Evolutionary conservation across 495 filamentous ascomycete species (phyloP).

Genomic region (Lasiosphaeria miniovina): DNA sequence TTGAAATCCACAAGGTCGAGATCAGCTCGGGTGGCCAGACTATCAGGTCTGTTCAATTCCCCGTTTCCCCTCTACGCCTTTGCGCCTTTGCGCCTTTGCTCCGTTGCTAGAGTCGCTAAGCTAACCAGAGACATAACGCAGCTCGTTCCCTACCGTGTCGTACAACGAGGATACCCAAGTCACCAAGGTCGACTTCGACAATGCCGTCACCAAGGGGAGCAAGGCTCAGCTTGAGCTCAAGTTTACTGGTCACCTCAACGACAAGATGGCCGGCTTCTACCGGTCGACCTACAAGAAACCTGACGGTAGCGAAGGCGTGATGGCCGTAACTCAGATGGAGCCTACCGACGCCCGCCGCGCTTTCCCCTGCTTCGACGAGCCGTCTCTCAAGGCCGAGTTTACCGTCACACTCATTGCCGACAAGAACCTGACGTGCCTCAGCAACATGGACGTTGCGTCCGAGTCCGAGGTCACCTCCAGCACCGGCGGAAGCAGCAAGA

Average conservation of each 20-base stretch:
- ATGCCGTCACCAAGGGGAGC: slow-evolving; percentile 54
- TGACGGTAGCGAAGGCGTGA: slow-evolving; percentile 58
- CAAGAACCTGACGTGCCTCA: slow-evolving; percentile 69
- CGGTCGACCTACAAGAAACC: slow-evolving; percentile 68
- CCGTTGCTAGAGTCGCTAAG: neutral
- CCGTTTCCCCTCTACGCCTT: neutral
- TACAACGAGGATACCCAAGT: slow-evolving; percentile 64
- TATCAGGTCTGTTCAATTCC: slow-evolving; percentile 34
- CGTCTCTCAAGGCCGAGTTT: slow-evolving; percentile 69
- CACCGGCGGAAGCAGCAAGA: slow-evolving; percentile 55
- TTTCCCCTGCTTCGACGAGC: slow-evolving; percentile 79
- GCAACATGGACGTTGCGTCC: slow-evolving; percentile 75
- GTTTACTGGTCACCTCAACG: slow-evolving; percentile 67
- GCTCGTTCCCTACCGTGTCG: slow-evolving; percentile 51
- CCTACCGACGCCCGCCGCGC: slow-evolving; percentile 71
- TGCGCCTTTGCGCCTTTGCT: neutral
- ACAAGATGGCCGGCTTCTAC: slow-evolving; percentile 83
- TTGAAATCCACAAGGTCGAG: slow-evolving; percentile 76
- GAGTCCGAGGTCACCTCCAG: slow-evolving; percentile 59
- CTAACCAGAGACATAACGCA: slow-evolving; percentile 27
- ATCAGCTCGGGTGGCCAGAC: slow-evolving; percentile 54
- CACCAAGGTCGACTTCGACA: slow-evolving; percentile 61
- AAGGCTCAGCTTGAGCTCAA: slow-evolving; percentile 64
- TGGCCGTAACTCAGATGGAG: slow-evolving; percentile 83
- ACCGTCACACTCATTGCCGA: slow-evolving; percentile 72